A percentile compares a stretch with the other conserved stretches of the same genome.
These are phyloP conservation scores for Marsdenia floribunda DNA, from an alignment of 257 asterid species.

Conservation along the genomic window DNA sequence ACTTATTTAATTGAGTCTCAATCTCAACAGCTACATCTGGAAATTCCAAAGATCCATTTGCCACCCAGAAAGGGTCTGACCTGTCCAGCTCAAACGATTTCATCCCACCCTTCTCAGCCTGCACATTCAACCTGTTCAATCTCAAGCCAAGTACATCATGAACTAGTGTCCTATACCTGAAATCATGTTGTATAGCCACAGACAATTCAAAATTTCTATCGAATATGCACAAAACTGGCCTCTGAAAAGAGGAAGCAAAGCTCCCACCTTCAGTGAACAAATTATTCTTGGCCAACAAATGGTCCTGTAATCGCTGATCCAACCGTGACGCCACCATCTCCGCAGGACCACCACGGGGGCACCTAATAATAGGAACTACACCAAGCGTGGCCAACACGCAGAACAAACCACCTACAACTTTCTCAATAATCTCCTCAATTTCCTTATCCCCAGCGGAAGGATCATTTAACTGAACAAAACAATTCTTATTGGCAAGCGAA, in stretches of 20 bases:
- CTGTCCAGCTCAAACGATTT: slow-evolving; percentile 75
- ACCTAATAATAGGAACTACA: slow-evolving; percentile 89
- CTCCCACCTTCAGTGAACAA: slow-evolving; percentile 74
- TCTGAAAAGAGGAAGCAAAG: slow-evolving; percentile 77
- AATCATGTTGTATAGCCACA: slow-evolving; percentile 85
- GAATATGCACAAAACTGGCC: slow-evolving; percentile 87
- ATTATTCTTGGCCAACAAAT: slow-evolving; percentile 80
- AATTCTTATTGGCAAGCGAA: slow-evolving; percentile 81
- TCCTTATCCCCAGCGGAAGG: slow-evolving; percentile 94
- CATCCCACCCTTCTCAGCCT: slow-evolving; percentile 82
- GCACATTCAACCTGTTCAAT: slow-evolving; percentile 82
- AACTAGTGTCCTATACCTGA: slow-evolving; percentile 91
- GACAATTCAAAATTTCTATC: slow-evolving; percentile 93
- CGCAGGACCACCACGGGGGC: slow-evolving; percentile 98
- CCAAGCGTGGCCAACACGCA: slow-evolving; percentile 96
- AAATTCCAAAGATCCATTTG: slow-evolving; percentile 72
- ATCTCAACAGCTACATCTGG: slow-evolving; percentile 93
- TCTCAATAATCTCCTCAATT: slow-evolving; percentile 75
- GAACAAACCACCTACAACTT: slow-evolving; percentile 76
- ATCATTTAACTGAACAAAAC: slow-evolving; percentile 90
- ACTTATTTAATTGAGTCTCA: slow-evolving; percentile 72
- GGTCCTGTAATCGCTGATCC: slow-evolving; percentile 89
- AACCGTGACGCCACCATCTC: slow-evolving; percentile 91
- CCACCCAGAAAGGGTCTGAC: slow-evolving; percentile 82
- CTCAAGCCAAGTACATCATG: slow-evolving; percentile 95